Evolutionary conservation across 129 eudicot genomes (phyloP).

Genomic region (Centrapalus pauciflorus): DNA sequence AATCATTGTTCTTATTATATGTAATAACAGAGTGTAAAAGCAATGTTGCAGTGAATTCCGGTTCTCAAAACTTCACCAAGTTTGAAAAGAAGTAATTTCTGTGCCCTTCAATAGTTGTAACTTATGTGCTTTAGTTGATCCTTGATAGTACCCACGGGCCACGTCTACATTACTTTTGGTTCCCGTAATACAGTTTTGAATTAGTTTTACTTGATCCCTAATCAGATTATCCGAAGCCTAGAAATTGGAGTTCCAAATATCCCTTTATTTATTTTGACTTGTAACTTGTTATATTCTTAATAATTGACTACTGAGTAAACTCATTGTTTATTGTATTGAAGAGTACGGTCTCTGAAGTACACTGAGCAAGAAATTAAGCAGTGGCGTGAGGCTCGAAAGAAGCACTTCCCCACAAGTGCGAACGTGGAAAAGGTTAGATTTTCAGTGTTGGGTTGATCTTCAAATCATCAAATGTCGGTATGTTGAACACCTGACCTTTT

Average conservation of each 20-base stretch:
- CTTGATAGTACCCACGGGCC: too few relatives aligned
- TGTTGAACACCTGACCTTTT: slow-evolving; percentile 4
- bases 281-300: neutral
- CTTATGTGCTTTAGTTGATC: neutral
- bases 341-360: slow-evolving; percentile 44
- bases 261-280: neutral
- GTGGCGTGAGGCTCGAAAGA: slow-evolving; percentile 88
- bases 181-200: neutral
- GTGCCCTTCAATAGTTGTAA: neutral
- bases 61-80: slow-evolving; percentile 21
- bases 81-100: slow-evolving; percentile 48
- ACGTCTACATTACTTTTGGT: too few relatives aligned
- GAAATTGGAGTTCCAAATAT: slow-evolving; percentile 1
- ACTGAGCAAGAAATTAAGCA: slow-evolving; percentile 67
- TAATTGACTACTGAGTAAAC: neutral
- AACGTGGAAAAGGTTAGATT: slow-evolving; percentile 50
- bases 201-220: neutral
- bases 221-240: neutral
- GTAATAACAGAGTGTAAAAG: slow-evolving; percentile 27
- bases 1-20: slow-evolving; percentile 1
- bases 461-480: neutral
- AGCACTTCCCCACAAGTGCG: slow-evolving; percentile 56
- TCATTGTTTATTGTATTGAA: slow-evolving; percentile 14
- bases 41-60: slow-evolving; percentile 21
- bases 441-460: neutral